These are phyloP conservation scores for Serendipita sp. DNA, from an alignment of 768 basidiomycete species.

Conservation along the genomic window DNA sequence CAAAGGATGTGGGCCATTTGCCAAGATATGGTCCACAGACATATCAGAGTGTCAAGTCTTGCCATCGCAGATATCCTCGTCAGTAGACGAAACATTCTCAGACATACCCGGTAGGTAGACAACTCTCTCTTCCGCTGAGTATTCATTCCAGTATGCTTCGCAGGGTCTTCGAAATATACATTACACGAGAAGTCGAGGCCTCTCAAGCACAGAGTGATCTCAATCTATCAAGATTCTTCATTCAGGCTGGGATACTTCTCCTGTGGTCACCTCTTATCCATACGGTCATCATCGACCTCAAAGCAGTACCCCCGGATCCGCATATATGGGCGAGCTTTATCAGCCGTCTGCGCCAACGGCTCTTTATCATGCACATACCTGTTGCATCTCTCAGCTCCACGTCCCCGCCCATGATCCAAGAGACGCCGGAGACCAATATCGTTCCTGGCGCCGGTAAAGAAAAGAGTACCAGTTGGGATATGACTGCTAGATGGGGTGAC, in stretches of 20 bases:
- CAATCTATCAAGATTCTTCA: slow-evolving; percentile 2
- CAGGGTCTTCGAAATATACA: not conserved
- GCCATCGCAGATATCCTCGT: not conserved
- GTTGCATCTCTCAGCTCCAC: not conserved
- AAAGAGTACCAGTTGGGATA: not conserved
- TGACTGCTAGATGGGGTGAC: not conserved
- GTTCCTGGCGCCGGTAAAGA: not conserved
- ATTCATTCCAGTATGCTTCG: too few relatives aligned
- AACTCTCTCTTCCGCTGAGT: not conserved
- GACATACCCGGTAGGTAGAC: not conserved
- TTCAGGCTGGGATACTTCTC: not conserved
- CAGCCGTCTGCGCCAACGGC: not conserved
- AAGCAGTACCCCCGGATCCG: not conserved
- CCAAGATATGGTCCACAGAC: not conserved
- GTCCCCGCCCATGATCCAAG: not conserved
- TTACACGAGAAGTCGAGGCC: not conserved
- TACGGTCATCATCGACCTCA: not conserved
- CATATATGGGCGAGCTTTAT: slow-evolving; percentile 4
- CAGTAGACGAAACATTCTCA: not conserved
- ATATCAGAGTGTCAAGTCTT: not conserved
- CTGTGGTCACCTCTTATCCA: not conserved
- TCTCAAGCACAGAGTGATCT: slow-evolving; percentile 1
- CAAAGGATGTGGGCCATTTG: not conserved
- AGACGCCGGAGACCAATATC: not conserved
- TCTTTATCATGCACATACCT: not conserved